Conservation (phyloP, 768 basidiomycete species). For the Tulasnella sp. region DNA sequence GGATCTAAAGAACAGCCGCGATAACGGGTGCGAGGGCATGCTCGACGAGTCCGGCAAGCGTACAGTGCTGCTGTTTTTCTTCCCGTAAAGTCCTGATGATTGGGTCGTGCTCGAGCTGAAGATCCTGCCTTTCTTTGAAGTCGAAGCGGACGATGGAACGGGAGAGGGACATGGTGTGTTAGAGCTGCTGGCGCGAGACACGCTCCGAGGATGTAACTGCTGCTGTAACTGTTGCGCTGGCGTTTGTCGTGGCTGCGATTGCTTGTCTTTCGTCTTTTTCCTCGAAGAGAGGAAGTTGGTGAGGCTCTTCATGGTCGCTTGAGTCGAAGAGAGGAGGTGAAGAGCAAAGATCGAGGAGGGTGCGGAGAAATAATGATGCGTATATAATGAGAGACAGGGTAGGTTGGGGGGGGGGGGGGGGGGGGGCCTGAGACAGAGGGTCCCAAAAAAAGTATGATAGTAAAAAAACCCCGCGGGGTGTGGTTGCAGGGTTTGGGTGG, state of each 20-base stretch:
- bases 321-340: not conserved
- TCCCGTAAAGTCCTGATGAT: not conserved
- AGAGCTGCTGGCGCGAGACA: not conserved
- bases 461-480: no score
- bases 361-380: not conserved
- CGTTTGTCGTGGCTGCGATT: not conserved
- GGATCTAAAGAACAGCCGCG: slow-evolving; percentile 11
- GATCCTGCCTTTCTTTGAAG: not conserved
- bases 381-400: no score
- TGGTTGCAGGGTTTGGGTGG: no score
- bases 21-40: not conserved
- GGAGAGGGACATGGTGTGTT: not conserved
- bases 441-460: no score
- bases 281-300: slow-evolving; percentile 10
- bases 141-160: not conserved
- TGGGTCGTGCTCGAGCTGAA: not conserved
- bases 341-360: not conserved
- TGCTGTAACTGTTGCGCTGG: not conserved
- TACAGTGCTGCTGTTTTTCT: no score
- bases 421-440: no score
- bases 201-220: not conserved
- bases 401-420: no score
- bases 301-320: slow-evolving; percentile 7
- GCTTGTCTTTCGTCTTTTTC: slow-evolving; percentile 10
- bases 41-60: not conserved